phyloP scores from a whole-genome alignment of 1,139 yeast species.

The Magnusiomyces fungicola region DNA sequence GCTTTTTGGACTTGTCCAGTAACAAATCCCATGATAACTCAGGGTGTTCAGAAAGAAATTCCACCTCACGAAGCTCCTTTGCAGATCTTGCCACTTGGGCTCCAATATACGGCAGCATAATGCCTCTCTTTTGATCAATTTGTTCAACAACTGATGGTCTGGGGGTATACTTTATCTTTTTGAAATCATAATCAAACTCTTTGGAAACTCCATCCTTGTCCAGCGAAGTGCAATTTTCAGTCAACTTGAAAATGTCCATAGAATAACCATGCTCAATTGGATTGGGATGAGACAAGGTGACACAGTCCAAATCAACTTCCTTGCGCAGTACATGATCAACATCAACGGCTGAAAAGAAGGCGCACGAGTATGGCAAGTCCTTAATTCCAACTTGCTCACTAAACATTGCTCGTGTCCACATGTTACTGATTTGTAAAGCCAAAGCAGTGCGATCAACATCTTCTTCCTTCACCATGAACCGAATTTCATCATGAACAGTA shows the following conservation, averaged over 20 bases:
- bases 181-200: background rate
- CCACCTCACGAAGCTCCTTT: conserved; percentile 7
- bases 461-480: conserved; percentile 68
- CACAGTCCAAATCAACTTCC: conserved; percentile 81
- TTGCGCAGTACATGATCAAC: conserved; percentile 81
- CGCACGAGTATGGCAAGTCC: conserved; percentile 90
- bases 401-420: conserved; percentile 96
- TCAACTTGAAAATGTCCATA: conserved; percentile 48
- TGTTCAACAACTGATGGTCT: background rate
- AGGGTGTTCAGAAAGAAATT: background rate
- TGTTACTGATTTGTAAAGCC: conserved; percentile 77
- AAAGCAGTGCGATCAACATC: conserved; percentile 72
- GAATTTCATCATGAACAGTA: conserved; percentile 92
- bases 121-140: background rate
- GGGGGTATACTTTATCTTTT: background rate
- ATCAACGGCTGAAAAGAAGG: conserved; percentile 92
- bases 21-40: background rate
- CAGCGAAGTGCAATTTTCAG: conserved; percentile 32
- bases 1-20: background rate
- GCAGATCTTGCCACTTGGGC: conserved; percentile 7
- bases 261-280: conserved; percentile 79
- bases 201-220: conserved; percentile 10
- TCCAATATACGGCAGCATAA: conserved; percentile 3
- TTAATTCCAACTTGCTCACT: conserved; percentile 85
- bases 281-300: conserved; percentile 76